Base-by-base conservation (phyloP, 495 filamentous ascomycete genomes). In the Penicillium bovifimosum region DNA sequence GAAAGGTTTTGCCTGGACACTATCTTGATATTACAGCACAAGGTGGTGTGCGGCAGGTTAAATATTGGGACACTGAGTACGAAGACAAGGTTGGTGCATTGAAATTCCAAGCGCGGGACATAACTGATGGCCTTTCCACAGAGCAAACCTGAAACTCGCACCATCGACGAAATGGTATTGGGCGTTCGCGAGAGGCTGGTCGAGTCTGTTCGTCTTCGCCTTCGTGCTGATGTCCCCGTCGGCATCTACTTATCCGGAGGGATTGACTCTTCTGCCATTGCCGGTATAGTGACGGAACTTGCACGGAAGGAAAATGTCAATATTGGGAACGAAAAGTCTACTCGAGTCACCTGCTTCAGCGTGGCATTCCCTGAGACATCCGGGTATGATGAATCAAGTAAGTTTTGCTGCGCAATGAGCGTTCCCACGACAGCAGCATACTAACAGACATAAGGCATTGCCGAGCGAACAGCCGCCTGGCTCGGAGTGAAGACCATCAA, bases 191-290 rank as follows among this genome's bases (percentile, higher is more conserved):
- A 74, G 11, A 62, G 58, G 5, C 49, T 81, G 34, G 57, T 76
- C 0, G 76, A 81, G 14, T 59, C 78, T 1, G 60, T 80, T 4
- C 68, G 67, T 1, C 26, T 78, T 28, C 74, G 77, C 9, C 64
- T 81, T 27, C 67, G 76, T 17, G 77, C 78, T 2, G 78, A 82
- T 59, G 79, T 81, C 0, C 70, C 71, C 6, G 64, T 82, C 6
- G 78, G 77, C 1, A 62, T 82, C 38, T 78, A 75, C 47, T 61
- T 81, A 1, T 73, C 66, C 20, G 79, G 79, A n/a, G 79, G 79
- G 2, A 64, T 82, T 27, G 79, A 80, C 53, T 77, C 73, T 5
- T 76, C 76, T 0, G 67, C 69, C 6, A 60, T 80, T 27, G 79
- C 77, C 13, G 76, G 79, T 11, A 81, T 82, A 58, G 73, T 74